Conservation (phyloP, 257 asterid genomes). For the Verbena officinalis region DNA sequence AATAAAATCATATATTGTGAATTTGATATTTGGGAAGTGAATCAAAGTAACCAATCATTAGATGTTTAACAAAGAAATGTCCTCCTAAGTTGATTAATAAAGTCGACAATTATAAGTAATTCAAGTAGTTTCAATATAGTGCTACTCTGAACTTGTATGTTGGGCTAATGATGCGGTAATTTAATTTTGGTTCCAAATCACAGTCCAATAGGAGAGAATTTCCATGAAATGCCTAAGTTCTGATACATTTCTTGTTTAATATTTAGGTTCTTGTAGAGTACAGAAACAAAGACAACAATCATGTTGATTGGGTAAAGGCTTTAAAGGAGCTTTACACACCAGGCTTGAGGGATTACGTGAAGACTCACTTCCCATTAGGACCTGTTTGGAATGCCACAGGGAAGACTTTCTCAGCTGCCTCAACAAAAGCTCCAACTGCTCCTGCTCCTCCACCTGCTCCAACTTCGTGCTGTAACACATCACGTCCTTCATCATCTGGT, state of each 20-base stretch:
- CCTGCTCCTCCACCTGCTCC: slow-evolving; percentile 78
- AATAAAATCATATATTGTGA: neutral
- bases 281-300: slow-evolving; percentile 74
- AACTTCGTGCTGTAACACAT: slow-evolving; percentile 52
- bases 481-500: slow-evolving; percentile 65
- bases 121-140: neutral
- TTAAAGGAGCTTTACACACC: slow-evolving; percentile 83
- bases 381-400: slow-evolving; percentile 86
- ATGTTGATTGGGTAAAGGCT: slow-evolving; percentile 91
- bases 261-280: slow-evolving; percentile 78
- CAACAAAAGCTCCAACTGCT: slow-evolving; percentile 50
- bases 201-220: neutral
- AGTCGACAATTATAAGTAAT: neutral
- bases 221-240: neutral
- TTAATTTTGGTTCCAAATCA: neutral
- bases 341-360: slow-evolving; percentile 86
- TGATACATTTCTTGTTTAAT: slow-evolving; percentile 20
- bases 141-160: neutral
- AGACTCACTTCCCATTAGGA: slow-evolving; percentile 77
- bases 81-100: neutral
- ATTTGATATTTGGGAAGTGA: neutral
- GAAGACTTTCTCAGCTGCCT: slow-evolving; percentile 43
- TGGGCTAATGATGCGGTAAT: neutral
- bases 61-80: neutral
- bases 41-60: neutral